Conservation (phyloP, 768 basidiomycete species). For the Sutorius australiensis region DNA sequence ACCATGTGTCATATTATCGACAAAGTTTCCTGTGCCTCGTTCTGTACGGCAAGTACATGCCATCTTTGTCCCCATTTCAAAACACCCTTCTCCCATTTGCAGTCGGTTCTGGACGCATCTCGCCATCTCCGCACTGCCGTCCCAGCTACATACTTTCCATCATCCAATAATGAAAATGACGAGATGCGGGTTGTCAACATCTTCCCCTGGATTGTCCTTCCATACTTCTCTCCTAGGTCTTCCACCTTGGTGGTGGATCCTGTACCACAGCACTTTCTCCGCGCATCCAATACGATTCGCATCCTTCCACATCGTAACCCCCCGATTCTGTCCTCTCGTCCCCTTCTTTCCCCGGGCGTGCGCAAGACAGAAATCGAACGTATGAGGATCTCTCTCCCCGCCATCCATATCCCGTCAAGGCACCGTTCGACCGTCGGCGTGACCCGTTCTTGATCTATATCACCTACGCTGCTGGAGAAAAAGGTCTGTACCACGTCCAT, state of each 20-base stretch:
- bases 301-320: constrained; percentile 6
- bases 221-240: constrained; percentile 25
- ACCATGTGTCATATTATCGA: neutral
- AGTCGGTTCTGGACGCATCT: constrained; percentile 17
- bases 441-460: neutral
- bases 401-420: constrained; percentile 2
- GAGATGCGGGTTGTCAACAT: constrained; percentile 16
- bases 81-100: constrained; percentile 2
- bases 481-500: neutral
- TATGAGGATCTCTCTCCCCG: constrained; percentile 18
- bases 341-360: constrained; percentile 8
- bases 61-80: constrained; percentile 12
- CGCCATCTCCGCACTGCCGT: constrained; percentile 27
- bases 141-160: neutral
- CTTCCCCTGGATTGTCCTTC: constrained; percentile 21
- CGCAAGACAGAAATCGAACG: constrained; percentile 9
- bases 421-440: constrained; percentile 3
- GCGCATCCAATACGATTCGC: constrained; percentile 18
- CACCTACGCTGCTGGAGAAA: neutral
- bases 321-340: constrained; percentile 3
- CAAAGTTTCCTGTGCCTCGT: constrained; percentile 16
- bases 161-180: constrained; percentile 25
- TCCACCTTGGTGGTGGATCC: constrained; percentile 22
- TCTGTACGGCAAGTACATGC: constrained; percentile 7
- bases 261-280: constrained; percentile 21